Evolutionary conservation across 169 alveolate species (phyloP).

Genomic region (Blepharisma undulans): DNA sequence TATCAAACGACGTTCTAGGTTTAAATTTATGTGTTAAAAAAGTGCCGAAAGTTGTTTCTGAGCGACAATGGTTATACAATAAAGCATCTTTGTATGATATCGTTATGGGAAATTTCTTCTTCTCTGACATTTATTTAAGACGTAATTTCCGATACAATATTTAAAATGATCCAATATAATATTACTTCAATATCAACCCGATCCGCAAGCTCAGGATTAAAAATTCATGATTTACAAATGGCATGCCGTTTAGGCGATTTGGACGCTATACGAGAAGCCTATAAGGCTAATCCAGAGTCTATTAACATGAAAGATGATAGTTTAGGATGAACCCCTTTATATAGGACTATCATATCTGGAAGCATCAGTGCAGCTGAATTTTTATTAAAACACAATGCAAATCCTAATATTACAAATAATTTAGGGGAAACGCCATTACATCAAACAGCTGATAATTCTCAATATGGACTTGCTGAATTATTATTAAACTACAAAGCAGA

Average conservation of each 20-base stretch:
- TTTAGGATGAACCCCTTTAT: conserved; percentile 32
- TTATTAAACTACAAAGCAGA: background rate
- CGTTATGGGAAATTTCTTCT: background rate
- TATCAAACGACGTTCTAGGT: background rate
- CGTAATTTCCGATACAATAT: background rate
- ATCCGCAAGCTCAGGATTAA: background rate
- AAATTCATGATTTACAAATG: background rate
- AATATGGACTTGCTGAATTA: conserved; percentile 16
- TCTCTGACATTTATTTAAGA: background rate
- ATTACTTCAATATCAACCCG: background rate
- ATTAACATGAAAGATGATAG: background rate
- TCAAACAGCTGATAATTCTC: conserved; percentile 36
- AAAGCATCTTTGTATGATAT: background rate
- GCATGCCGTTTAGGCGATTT: conserved; percentile 27
- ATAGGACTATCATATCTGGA: conserved; percentile 21
- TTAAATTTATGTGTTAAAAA: background rate
- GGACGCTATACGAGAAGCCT: background rate
- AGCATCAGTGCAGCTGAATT: background rate
- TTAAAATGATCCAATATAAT: conserved; percentile 4
- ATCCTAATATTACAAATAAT: background rate
- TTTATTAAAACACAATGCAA: background rate
- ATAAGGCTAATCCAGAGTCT: background rate
- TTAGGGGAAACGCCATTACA: conserved; percentile 34
- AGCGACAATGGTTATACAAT: background rate
- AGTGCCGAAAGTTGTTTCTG: background rate